phyloP scores from a whole-genome alignment of 106 monocot species.

The Phalaenopsis aphrodite region DNA sequence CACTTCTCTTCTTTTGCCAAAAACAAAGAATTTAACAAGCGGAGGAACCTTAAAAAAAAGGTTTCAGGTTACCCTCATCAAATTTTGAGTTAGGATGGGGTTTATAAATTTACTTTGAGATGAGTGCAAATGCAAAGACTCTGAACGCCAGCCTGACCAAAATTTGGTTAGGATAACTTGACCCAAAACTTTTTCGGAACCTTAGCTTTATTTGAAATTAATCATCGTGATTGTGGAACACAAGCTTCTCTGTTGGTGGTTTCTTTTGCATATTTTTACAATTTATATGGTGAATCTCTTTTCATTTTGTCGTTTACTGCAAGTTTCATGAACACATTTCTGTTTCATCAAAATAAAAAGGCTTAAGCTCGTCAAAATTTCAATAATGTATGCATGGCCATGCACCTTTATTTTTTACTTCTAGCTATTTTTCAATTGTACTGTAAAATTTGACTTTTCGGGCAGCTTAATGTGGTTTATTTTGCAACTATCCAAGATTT shows the following conservation, averaged over 20 bases:
- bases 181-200: neutral
- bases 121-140: too few relatives aligned
- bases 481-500: neutral
- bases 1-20: neutral
- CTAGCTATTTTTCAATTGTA: neutral
- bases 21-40: too few relatives aligned
- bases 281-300: neutral
- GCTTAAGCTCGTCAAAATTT: neutral
- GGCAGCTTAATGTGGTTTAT: neutral
- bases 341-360: slow-evolving; percentile 1
- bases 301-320: neutral
- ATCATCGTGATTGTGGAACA: neutral
- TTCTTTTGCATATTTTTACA: neutral
- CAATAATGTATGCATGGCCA: neutral
- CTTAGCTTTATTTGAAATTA: neutral
- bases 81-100: too few relatives aligned
- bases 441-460: neutral
- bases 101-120: too few relatives aligned
- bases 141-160: too few relatives aligned
- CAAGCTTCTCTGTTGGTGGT: neutral
- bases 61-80: too few relatives aligned
- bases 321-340: neutral
- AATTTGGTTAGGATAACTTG: too few relatives aligned
- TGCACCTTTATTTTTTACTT: neutral
- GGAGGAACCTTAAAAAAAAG: too few relatives aligned